Conservation (phyloP, 2,329 filamentous ascomycete species). For the Aspergillus novoparasiticus region DNA sequence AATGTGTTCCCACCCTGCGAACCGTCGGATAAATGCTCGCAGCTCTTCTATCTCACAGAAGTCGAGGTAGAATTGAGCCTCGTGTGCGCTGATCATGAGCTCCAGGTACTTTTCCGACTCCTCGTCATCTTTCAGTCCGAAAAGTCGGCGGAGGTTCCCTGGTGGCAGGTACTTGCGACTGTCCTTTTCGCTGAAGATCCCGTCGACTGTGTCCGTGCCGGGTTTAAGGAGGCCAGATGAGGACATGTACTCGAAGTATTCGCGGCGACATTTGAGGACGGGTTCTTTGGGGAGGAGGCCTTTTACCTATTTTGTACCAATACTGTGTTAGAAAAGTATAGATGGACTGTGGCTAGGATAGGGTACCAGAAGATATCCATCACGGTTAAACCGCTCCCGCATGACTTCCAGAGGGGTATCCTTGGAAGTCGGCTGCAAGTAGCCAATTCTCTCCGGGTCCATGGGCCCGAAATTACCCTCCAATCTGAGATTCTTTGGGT, state of each 20-base stretch:
- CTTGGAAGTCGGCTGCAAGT: background rate
- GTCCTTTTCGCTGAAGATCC: slow-evolving; percentile 40
- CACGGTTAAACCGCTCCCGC: background rate
- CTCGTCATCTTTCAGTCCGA: slow-evolving; percentile 40
- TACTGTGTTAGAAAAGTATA: background rate
- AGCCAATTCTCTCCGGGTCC: background rate
- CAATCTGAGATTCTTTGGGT: background rate
- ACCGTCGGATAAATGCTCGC: background rate
- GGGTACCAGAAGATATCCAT: background rate
- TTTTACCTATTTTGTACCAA: background rate
- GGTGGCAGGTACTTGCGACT: slow-evolving; percentile 38
- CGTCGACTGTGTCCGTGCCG: slow-evolving; percentile 37
- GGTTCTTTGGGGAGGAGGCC: background rate
- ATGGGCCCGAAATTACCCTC: background rate
- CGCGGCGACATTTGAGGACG: slow-evolving; percentile 33
- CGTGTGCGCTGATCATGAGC: background rate
- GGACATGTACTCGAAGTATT: slow-evolving; percentile 44
- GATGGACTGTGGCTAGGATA: background rate
- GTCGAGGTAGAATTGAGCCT: slow-evolving; percentile 1
- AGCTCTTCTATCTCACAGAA: background rate
- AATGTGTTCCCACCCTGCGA: slow-evolving; percentile 36
- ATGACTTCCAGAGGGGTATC: background rate
- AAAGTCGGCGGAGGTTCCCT: slow-evolving; percentile 34
- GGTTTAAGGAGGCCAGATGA: slow-evolving; percentile 43
- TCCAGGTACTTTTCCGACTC: slow-evolving; percentile 14